Base-by-base conservation (phyloP, 805 yeast species). In the Sugiyamaella floridensis region DNA sequence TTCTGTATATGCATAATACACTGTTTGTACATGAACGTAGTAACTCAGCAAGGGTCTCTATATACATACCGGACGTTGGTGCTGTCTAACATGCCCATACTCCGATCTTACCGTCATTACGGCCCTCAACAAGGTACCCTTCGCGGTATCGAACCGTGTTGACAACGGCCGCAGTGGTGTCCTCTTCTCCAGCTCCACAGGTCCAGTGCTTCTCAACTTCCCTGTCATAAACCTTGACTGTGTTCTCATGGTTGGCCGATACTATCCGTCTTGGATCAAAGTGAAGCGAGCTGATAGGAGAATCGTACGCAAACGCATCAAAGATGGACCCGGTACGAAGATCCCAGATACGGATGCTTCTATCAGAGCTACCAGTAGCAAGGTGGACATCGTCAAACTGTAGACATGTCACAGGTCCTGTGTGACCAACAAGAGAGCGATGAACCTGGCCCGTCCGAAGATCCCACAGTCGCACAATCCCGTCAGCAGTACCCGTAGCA, bases 401-500 rank as follows among this genome's bases (percentile, higher is more conserved):
- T 43, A 85, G 69, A 37, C 82, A 72, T 0, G 89, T 79, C 9
- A 85, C 79, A 1, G 89, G 79, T 0, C 81, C 83, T 2, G 86
- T 81, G 63, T 85, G 90, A 0, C 92, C 90, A 40, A 76, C 69
- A 18, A 83, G 65, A 11, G 81, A 73, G 56, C 85, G 69, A 44
- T 81, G 79, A 15, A 82, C 82, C 57, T 80, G 83, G 3, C 89
- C 89, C 20, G 80, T 72, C 60, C 93, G 74, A 55, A 85, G 66
- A 68, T 85, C 93, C 90, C 92, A 85, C 19, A 85, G 68, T 50
- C 93, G 69, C 1, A 85, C 88, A 6, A 81, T 65, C 1, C 92
- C 92, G 66, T 85, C 92, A 15, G 80, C 80, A 0, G 89, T 82
- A 48, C 92, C 93, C 0, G 89, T 80, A 0, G 92, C 92, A 57